These are phyloP conservation scores for Talaromyces sp. DNA, from an alignment of 2,329 filamentous ascomycete genomes.

Conservation along the genomic window DNA sequence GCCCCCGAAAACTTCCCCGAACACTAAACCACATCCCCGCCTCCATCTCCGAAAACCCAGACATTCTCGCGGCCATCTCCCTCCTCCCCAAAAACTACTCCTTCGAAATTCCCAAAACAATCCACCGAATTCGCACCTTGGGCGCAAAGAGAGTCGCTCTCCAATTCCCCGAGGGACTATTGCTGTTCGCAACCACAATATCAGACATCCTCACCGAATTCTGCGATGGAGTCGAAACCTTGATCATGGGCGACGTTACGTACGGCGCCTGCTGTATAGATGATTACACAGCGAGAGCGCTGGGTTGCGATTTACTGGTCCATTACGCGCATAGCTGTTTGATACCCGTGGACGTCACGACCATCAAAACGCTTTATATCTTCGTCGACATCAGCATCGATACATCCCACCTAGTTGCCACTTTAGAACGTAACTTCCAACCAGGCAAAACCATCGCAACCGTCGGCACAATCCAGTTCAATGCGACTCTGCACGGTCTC, in stretches of 20 bases:
- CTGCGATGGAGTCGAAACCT: slow-evolving; percentile 81
- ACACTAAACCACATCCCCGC: slow-evolving; percentile 87
- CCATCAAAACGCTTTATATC: slow-evolving; percentile 95
- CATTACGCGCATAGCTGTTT: slow-evolving; percentile 97
- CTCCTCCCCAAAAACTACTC: slow-evolving; percentile 94
- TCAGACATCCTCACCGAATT: slow-evolving; percentile 95
- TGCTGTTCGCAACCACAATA: slow-evolving; percentile 94
- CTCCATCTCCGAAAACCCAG: slow-evolving; percentile 77
- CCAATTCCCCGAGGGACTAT: slow-evolving; percentile 94
- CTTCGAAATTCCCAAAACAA: slow-evolving; percentile 97
- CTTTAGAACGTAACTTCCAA: slow-evolving; percentile 81
- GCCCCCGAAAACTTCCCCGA: slow-evolving; percentile 66
- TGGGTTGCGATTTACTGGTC: slow-evolving; percentile 89
- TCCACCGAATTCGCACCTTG: slow-evolving; percentile 80
- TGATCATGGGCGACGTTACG: slow-evolving; percentile 99
- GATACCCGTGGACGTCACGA: slow-evolving; percentile 92
- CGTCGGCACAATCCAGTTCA: slow-evolving; percentile 98
- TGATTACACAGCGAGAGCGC: slow-evolving; percentile 89
- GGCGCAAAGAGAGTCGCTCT: slow-evolving; percentile 78
- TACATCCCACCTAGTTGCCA: slow-evolving; percentile 76
- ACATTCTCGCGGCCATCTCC: slow-evolving; percentile 79
- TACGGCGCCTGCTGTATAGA: slow-evolving; percentile 99
- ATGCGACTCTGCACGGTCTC: slow-evolving; percentile 88
- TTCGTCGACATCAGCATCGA: slow-evolving; percentile 98
- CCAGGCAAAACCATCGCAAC: slow-evolving; percentile 82